A percentile compares a stretch with the other conserved stretches of the same genome.
phyloP scores from a whole-genome alignment of 768 basidiomycete genomes.

The Chalciporus piperatus region DNA sequence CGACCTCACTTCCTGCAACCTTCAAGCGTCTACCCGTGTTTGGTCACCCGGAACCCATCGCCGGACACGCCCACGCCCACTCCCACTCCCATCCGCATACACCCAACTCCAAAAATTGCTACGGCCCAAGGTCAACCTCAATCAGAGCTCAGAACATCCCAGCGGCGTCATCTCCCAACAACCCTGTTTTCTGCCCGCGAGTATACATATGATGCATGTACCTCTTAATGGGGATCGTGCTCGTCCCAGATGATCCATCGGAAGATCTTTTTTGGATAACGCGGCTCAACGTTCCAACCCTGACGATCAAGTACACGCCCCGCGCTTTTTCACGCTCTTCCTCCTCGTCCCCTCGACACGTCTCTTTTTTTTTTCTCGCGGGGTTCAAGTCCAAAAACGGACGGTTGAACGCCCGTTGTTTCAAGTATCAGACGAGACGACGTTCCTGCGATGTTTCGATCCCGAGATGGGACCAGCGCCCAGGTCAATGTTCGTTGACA shows the following conservation, averaged over 20 bases:
- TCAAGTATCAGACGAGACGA: too few species aligned
- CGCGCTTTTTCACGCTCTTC: conserved; percentile 47
- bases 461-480: neutral
- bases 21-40: conserved; percentile 56
- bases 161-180: conserved; percentile 38
- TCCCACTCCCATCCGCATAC: neutral
- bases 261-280: neutral
- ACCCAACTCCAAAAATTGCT: neutral
- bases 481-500: too few species aligned
- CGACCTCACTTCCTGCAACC: too few species aligned
- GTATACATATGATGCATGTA: conserved; percentile 39
- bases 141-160: neutral
- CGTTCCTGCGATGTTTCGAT: neutral
- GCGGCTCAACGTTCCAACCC: neutral
- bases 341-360: conserved; percentile 41
- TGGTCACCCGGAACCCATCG: conserved; percentile 55
- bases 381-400: conserved; percentile 16
- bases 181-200: conserved; percentile 28
- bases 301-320: conserved; percentile 44
- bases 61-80: conserved; percentile 14
- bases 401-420: neutral
- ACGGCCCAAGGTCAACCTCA: neutral
- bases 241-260: conserved; percentile 38
- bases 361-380: conserved; percentile 23
- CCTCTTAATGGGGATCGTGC: conserved; percentile 33